A percentile compares a stretch with the other conserved stretches of the same genome.
phyloP scores from a whole-genome alignment of 305 asterid species.

The Ajuga reptans region DNA sequence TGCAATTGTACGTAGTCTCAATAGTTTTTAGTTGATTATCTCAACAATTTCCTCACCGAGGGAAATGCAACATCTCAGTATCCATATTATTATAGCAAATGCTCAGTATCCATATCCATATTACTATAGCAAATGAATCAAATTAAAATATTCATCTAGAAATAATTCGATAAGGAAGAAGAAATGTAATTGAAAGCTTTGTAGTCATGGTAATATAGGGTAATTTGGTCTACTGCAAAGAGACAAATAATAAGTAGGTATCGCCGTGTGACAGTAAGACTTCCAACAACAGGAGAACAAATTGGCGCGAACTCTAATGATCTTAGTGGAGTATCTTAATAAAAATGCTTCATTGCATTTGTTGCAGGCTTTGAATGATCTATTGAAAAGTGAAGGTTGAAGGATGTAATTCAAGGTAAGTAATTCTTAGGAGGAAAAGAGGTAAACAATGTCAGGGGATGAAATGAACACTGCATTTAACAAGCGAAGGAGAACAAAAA shows the following conservation, averaged over 20 bases:
- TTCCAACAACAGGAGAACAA: background rate
- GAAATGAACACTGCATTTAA: background rate
- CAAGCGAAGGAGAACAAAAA: background rate
- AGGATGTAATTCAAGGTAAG: background rate
- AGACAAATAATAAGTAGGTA: background rate
- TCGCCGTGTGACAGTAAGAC: background rate
- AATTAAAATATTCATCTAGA: background rate
- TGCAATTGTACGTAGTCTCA: background rate
- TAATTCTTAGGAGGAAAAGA: background rate
- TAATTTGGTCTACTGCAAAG: background rate
- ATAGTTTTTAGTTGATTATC: background rate
- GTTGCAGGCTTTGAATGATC: background rate
- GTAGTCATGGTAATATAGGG: background rate
- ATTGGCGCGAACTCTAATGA: background rate
- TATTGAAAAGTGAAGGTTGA: background rate
- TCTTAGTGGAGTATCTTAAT: background rate
- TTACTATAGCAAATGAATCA: background rate
- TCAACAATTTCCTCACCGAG: no score
- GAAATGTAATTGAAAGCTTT: background rate
- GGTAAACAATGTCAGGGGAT: background rate
- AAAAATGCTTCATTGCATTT: background rate
- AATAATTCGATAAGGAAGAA: background rate
- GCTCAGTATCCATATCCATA: no score
- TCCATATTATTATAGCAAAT: background rate
- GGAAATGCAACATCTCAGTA: background rate